Evolutionary conservation across 768 basidiomycete genomes (phyloP), one percentile per base, ranked within the genome.

Genomic region (Leccinum longicurvipes): DNA sequence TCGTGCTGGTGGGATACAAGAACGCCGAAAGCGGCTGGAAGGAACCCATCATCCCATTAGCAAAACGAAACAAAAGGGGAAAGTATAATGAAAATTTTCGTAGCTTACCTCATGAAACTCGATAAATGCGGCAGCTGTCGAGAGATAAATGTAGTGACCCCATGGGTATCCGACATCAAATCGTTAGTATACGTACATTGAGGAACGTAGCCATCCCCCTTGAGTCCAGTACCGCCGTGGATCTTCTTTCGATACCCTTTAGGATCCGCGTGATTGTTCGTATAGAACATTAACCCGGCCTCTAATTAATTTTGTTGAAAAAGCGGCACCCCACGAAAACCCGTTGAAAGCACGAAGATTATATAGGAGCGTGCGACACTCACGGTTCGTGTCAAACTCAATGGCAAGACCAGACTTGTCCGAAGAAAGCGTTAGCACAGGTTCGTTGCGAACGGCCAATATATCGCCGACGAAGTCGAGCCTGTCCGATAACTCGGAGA

Each of bases 201-300:
- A 15, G 80, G 74, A 31, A 74, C 72, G 64, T 90, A 89, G 6
- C 84, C 81, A 54, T 85, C 81, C 1, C 82, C 82, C 47, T 66
- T 70, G 19, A 73, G 70, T 23, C 87, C 87, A n/a, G 81, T 82
- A 3, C 88, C 87, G 17, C 88, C 87, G 62, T 91, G 89, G 32
- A 88, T 85, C 68, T 79, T 82, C 76, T 90, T 89, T 45, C 85
- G 77, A 29, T 82, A 80, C 15, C 75, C 77, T 17, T 71, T 66
- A 17, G 75, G 68, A 47, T 77, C 70, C 14, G 83, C 73, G 52
- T 80, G 71, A 48, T 79, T 82, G 64, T 85, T 83, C 3, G 86
- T 79, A 66, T 90, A 90, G 62, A 89, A 84, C 80, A 89, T 89
- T 34, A 87, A 78, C 12, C 88, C 88, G 9, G 78, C 80, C 69